Base-by-base conservation (phyloP, 2,329 filamentous ascomycete genomes). In the Gaeumannomyces tritici region DNA sequence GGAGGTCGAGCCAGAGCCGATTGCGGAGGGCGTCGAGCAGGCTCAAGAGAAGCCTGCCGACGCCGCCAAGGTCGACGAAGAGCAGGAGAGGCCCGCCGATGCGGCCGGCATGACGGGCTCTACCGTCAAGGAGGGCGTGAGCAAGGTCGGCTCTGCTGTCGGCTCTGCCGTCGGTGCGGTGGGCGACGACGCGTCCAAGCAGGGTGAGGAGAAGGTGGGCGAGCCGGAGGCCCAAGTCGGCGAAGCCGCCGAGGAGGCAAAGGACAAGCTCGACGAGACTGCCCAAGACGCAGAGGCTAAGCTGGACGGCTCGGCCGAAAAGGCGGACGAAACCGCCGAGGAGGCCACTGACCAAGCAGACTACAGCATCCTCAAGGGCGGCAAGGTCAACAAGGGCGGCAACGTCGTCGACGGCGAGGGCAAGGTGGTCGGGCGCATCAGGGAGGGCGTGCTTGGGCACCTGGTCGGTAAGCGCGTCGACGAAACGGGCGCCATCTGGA, bases 401-500 rank as follows among this genome's bases (percentile, higher is more conserved):
- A 85, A 86, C 62, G 76, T 85, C 26, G 79, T 85, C 60, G 78
- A 83, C 64, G 74, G 80, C 12, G 75, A 80, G 51, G 80, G 81
- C 28, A 76, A 80, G 55, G 69, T 83, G 3, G 75, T 89, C 66
- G 89, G 85, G 21, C 84, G 83, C 57, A 77, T 91, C 15, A 74
- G 84, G 42, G 81, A 87, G 66, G 89, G 89, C 51, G 83, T 86
- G 21, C 67, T 84, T 24, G 83, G 87, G 72, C 79, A 88, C 65
- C 79, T 90, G 7, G 73, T 86, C 35, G 87, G 87, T 67, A 84
- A 83, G 69, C 83, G 83, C 69, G 77, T 85, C 42, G 87, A 90
- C 65, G 84, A 83, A 62, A 75, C 89, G 47, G 89, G 89, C 57
- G 79, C 88, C 66, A 87, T 91, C 74, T 90, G 85, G 84, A 86